Percentiles rank a stretch among this genome's conserved stretches.
Conservation (phyloP, 1,139 yeast genomes). For the Zhuliangozyma parablackwelliae region DNA sequence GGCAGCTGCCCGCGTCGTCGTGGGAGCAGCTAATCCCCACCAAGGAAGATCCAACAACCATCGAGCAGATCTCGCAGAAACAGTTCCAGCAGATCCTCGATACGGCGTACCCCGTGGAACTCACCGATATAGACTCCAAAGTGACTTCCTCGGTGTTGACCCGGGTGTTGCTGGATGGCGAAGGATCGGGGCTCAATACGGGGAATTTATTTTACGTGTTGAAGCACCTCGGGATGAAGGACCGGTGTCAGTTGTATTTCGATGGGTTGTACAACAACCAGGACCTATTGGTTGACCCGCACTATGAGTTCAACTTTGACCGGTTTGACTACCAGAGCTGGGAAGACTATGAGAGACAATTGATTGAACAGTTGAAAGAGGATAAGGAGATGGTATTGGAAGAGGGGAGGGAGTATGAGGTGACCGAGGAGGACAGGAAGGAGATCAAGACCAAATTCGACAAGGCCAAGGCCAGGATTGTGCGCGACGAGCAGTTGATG, state of each 20-base stretch:
- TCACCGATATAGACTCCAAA: too few species aligned
- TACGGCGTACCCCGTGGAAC: too few species aligned
- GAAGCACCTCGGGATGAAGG: constrained; percentile 4
- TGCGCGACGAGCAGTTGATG: constrained; percentile 25
- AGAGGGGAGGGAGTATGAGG: constrained; percentile 5
- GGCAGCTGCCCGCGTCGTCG: too few species aligned
- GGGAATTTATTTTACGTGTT: constrained; percentile 7
- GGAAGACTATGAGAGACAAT: constrained; percentile 11
- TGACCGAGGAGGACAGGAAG: constrained; percentile 5
- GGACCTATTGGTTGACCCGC: constrained; percentile 11
- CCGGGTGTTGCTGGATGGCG: too few species aligned
- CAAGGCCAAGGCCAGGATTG: constrained; percentile 8
- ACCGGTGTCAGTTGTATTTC: constrained; percentile 13
- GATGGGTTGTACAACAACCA: constrained; percentile 1
- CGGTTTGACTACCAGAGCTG: constrained; percentile 11
- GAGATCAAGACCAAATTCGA: constrained; percentile 4
- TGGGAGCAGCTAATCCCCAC: too few species aligned
- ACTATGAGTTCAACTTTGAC: constrained; percentile 11
- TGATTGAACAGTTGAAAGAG: constrained; percentile 2
- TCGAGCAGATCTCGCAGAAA: too few species aligned
- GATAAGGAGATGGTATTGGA: constrained; percentile 2
- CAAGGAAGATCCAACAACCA: too few species aligned
- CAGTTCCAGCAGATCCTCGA: too few species aligned
- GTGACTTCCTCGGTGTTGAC: too few species aligned
- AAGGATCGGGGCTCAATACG: not conserved